phyloP scores from a whole-genome alignment of 257 asterid species.

The Cynanchum wilfordii region DNA sequence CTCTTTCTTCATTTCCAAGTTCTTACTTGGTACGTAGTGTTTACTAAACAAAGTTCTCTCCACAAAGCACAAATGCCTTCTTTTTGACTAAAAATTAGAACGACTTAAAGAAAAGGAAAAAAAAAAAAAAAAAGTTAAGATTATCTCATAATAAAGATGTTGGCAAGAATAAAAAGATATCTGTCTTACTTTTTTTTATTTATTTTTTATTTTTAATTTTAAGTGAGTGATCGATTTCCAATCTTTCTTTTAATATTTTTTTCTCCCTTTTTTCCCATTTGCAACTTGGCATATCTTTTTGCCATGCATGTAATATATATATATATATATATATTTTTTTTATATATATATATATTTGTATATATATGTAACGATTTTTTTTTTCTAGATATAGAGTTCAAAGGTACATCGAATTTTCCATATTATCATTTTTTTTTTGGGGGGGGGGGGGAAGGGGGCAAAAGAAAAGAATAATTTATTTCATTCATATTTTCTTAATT shows the following conservation, averaged over 20 bases:
- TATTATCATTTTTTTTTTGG: too few species aligned
- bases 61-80: conserved; percentile 4
- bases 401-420: conserved; percentile 20
- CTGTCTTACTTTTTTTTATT: conserved; percentile 2
- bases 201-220: too few species aligned
- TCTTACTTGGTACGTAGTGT: neutral
- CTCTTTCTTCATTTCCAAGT: conserved; percentile 28
- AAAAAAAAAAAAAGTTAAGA: conserved; percentile 3
- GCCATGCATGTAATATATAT: neutral
- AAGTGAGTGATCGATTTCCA: conserved; percentile 2
- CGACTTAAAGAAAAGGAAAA: neutral
- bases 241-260: neutral
- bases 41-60: conserved; percentile 10
- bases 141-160: conserved; percentile 20
- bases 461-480: too few species aligned
- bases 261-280: neutral
- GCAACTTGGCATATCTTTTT: conserved; percentile 6
- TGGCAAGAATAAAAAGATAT: conserved; percentile 3
- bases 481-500: neutral
- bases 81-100: conserved; percentile 25
- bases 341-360: neutral
- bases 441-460: too few species aligned
- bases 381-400: neutral
- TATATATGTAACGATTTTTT: neutral
- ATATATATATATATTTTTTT: neutral